A percentile compares a stretch with the other conserved stretches of the same genome.
These are phyloP conservation scores for Pythium scleroteichum DNA, from an alignment of 352 stramenopile species.

Conservation along the genomic window DNA sequence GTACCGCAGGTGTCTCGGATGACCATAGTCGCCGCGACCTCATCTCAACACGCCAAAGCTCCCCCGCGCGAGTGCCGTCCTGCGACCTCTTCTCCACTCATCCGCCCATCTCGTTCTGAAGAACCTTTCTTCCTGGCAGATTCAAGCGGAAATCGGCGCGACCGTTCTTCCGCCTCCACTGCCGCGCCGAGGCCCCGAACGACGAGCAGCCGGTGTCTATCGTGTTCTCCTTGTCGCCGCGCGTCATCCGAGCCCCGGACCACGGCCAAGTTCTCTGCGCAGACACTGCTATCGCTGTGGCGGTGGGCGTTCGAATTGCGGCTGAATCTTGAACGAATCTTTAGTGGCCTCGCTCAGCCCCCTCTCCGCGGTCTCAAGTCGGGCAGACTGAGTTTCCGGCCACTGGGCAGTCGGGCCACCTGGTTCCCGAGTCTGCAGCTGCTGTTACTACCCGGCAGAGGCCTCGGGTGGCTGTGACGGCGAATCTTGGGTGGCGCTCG, in stretches of 20 bases:
- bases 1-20: background rate
- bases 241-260: background rate
- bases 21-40: background rate
- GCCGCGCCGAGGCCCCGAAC: background rate
- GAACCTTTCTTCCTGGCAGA: background rate
- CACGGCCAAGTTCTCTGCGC: background rate
- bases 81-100: background rate
- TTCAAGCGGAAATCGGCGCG: background rate
- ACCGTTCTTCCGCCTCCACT: background rate
- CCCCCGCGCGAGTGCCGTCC: background rate
- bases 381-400: conserved; percentile 6
- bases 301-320: background rate
- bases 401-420: background rate
- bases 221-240: background rate
- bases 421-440: background rate
- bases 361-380: conserved; percentile 4
- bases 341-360: conserved; percentile 20
- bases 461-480: background rate
- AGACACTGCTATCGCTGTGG: background rate
- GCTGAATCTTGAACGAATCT: conserved; percentile 25
- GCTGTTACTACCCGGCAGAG: background rate
- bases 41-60: background rate
- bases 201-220: background rate
- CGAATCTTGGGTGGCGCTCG: conserved; percentile 2
- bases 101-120: conserved; percentile 1